phyloP scores from a whole-genome alignment of 306 rosid genomes.

The Trifolium dubium region DNA sequence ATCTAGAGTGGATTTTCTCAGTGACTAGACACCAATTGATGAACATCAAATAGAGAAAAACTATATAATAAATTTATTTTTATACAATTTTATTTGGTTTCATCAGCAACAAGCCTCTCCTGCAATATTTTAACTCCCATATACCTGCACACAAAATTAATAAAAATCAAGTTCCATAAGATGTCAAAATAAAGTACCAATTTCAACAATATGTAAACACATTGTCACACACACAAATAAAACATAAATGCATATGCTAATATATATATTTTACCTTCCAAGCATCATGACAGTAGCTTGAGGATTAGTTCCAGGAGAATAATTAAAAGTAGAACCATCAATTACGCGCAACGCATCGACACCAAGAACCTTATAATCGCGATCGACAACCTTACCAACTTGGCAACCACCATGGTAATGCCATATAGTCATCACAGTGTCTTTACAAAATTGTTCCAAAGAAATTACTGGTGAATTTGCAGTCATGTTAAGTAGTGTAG shows the following conservation, averaged over 20 bases:
- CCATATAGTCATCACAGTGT: constrained; percentile 86
- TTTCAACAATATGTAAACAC: not conserved
- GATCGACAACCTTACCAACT: constrained; percentile 66
- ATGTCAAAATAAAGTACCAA: not conserved
- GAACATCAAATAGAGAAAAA: not conserved
- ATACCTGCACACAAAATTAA: constrained; percentile 60
- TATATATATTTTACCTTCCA: constrained; percentile 55
- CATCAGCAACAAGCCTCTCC: constrained; percentile 46
- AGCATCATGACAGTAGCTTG: constrained; percentile 91
- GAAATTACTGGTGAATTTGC: constrained; percentile 57
- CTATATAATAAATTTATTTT: not conserved
- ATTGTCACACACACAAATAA: not conserved
- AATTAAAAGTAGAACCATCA: constrained; percentile 78
- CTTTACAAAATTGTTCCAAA: constrained; percentile 66
- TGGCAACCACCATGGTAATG: constrained; percentile 92
- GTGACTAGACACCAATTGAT: not conserved
- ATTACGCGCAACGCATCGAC: constrained; percentile 67
- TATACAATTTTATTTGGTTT: constrained; percentile 6
- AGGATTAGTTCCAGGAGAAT: constrained; percentile 86
- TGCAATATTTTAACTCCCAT: constrained; percentile 68
- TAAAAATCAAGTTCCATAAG: not conserved
- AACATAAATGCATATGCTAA: not conserved
- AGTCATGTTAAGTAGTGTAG: constrained; percentile 55
- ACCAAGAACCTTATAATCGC: constrained; percentile 65
- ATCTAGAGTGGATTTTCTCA: not conserved